Evolutionary conservation across 495 filamentous ascomycete genomes (phyloP), one percentile per base, ranked within the genome.

Genomic region (Cairneyella variabilis): DNA sequence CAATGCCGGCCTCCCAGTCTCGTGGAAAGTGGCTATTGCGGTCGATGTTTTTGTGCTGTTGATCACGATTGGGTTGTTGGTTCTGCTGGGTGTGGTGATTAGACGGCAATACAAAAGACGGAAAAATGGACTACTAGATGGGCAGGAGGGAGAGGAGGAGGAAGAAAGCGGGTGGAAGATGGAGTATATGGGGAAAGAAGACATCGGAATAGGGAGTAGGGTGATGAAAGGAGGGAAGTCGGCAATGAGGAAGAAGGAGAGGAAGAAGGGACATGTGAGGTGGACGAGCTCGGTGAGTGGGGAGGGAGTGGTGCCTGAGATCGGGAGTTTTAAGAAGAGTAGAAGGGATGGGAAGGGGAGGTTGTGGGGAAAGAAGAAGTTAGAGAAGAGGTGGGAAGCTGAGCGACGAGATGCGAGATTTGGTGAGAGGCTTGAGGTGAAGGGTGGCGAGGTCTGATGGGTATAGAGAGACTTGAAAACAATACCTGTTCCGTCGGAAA

Each of bases 321-420:
- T 3, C 16, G 3, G 18, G 22, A n/a, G n/a, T n/a, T n/a, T n/a
- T n/a, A n/a, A n/a, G n/a, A n/a, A n/a, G n/a, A n/a, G n/a, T n/a
- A 14, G 46, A 25, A 23, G 46, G 32, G 30, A 66, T 85, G 84
- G 8, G 54, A 61, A 37, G 59, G 52, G 17, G 52, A 48, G 23
- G 18, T n/a, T n/a, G 28, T 7, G 54, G 18, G 6, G 17, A 40
- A 6, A n/a, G n/a, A n/a, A 40, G 7, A 40, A 40, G 38, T 17
- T 8, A 6, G 37, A 17, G 9, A 38, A 21, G 38, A n/a, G n/a
- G n/a, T n/a, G n/a, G n/a, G n/a, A n/a, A n/a, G n/a, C n/a, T n/a
- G n/a, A n/a, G n/a, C n/a, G n/a, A n/a, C n/a, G n/a, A n/a, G n/a
- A n/a, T n/a, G n/a, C n/a, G n/a, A n/a, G n/a, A n/a, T n/a, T n/a